A percentile compares a stretch with the other conserved stretches of the same genome.
Conservation (phyloP, 257 asterid species). For the Lycium barbarum region DNA sequence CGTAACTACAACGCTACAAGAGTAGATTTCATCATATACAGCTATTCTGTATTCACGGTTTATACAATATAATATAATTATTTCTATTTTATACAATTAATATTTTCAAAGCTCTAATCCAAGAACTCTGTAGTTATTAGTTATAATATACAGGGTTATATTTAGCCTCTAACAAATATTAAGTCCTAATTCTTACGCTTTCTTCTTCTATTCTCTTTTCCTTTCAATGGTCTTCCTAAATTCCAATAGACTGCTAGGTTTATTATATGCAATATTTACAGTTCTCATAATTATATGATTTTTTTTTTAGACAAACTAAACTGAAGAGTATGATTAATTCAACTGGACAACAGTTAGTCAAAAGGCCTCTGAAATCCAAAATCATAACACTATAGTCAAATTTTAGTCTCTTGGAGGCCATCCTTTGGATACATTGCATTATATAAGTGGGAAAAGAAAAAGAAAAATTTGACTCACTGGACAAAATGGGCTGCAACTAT, state of each 20-base stretch:
- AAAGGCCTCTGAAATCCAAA: neutral
- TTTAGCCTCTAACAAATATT: neutral
- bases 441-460: neutral
- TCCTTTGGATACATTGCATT: neutral
- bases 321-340: neutral
- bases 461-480: neutral
- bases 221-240: neutral
- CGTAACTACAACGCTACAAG: too few relatives aligned
- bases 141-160: neutral
- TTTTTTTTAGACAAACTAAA: neutral
- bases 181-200: neutral
- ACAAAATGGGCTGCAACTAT: constrained; percentile 1
- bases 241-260: neutral
- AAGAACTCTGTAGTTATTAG: too few relatives aligned
- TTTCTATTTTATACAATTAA: too few relatives aligned
- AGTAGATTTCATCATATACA: too few relatives aligned
- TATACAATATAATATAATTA: too few relatives aligned
- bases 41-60: too few relatives aligned
- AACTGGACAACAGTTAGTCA: constrained; percentile 18
- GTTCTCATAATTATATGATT: neutral
- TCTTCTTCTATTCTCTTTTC: neutral
- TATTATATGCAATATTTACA: neutral
- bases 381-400: neutral
- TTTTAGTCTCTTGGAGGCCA: neutral
- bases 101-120: too few relatives aligned